Evolutionary conservation across 768 basidiomycete species (phyloP).

Genomic region (Kwoniella heveanensis): DNA sequence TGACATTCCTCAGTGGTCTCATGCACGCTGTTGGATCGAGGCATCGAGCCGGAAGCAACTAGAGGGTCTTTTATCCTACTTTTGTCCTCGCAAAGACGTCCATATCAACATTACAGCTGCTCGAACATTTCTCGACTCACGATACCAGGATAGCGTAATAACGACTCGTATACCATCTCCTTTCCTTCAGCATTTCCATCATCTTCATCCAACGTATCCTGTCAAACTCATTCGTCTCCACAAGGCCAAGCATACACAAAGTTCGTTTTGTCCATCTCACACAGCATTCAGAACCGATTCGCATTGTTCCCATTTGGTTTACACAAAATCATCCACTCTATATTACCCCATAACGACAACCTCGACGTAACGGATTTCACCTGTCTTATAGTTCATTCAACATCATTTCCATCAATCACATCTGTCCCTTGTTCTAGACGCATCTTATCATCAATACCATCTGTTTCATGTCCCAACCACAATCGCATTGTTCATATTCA

Average conservation of each 20-base stretch:
- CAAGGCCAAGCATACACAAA: neutral
- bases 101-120: too few species aligned
- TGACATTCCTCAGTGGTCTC: constrained; percentile 13
- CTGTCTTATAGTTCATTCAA: neutral
- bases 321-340: too few species aligned
- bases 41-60: constrained; percentile 20
- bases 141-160: neutral
- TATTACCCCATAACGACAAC: too few species aligned
- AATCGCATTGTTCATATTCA: constrained; percentile 5
- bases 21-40: constrained; percentile 24
- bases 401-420: neutral
- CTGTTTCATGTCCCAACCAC: neutral
- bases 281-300: neutral
- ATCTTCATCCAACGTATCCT: neutral
- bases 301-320: too few species aligned
- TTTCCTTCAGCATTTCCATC: neutral
- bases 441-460: neutral
- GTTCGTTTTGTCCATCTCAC: neutral
- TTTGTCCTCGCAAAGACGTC: too few species aligned
- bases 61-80: neutral
- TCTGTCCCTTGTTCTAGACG: neutral
- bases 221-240: neutral
- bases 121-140: neutral
- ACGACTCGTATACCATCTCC: neutral
- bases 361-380: neutral